phyloP scores from a whole-genome alignment of 768 basidiomycete genomes.

The Pisolithus orientalis region DNA sequence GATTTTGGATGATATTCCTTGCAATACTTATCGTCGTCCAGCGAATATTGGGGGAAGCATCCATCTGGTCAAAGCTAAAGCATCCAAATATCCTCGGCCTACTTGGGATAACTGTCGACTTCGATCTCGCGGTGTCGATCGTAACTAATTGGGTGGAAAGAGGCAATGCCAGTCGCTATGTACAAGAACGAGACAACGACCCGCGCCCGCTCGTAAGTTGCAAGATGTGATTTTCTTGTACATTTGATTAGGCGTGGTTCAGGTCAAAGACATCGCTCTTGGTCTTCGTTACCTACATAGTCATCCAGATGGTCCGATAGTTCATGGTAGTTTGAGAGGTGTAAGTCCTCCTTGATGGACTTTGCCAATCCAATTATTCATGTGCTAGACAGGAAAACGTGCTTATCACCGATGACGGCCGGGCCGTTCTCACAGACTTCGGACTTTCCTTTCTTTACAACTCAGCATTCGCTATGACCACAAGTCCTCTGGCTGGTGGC shows the following conservation, averaged over 20 bases:
- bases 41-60: conserved; percentile 12
- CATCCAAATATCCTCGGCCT: conserved; percentile 17
- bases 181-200: background rate
- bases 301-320: background rate
- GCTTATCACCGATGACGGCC: background rate
- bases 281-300: background rate
- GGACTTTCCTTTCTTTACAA: too few relatives aligned
- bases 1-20: too few relatives aligned
- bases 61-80: conserved; percentile 13
- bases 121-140: conserved; percentile 13
- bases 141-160: background rate
- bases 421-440: too few relatives aligned
- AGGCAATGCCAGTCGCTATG: background rate
- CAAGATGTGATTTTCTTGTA: background rate
- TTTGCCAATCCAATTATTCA: background rate
- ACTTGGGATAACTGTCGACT: conserved; percentile 8
- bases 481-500: too few relatives aligned
- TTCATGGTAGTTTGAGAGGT: background rate
- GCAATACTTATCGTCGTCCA: background rate
- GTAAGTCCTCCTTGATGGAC: background rate
- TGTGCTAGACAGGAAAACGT: background rate
- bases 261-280: background rate
- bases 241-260: background rate
- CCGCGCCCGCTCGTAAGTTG: background rate
- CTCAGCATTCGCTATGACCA: too few relatives aligned